Evolutionary conservation across 1,284 basidiomycete genomes (phyloP), one percentile per base, ranked within the genome.

Genomic region (Malassezia arunalokei): DNA sequence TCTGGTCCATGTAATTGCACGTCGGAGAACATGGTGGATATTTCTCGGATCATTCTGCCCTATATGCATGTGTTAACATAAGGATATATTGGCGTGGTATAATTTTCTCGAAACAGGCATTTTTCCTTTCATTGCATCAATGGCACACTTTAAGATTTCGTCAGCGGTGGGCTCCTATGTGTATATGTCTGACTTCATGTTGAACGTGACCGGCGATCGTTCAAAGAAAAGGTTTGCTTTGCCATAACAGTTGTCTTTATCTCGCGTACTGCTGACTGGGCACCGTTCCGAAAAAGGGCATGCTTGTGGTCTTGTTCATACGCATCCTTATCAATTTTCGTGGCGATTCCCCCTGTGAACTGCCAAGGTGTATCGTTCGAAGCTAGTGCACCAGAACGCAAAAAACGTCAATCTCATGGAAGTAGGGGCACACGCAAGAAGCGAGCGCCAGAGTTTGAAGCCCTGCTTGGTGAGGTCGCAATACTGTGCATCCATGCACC

Each of bases 121-220:
- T 14, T 80, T 79, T 63, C 81, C 81, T 3, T 87, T 87, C 37
- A 49, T 77, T 14, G 75, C 73, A 66, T 90, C 85, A 40, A 83
- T 78, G 3, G 81, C 85, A 63, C 85, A 73, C 70, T 91, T 92
- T 35, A 91, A 68, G 38, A 85, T 68, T 51, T 83, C 80, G 42
- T 82, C 75, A 33, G 77, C 71, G 57, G 81, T 86, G 3, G 87
- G 87, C 15, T 76, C 77, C 71, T 78, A 78, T 48, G 73, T 56
- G 70, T 78, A 78, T 62, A 72, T 66, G 62, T 52, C 77, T 40
- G 54, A 51, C 17, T 56, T 40, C 53, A 83, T 83, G 71, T 87
- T 80, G 51, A 88, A 70, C 27, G 86, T 77, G 5, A 91, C 83
- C 1, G 87, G 87, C 47, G 78, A 78, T 6, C 78, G 69, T 39